Percentiles rank a stretch among this genome's conserved stretches.
These are phyloP conservation scores for Pinus albicaulis DNA, from an alignment of 75 land plant genomes.

Conservation along the genomic window DNA sequence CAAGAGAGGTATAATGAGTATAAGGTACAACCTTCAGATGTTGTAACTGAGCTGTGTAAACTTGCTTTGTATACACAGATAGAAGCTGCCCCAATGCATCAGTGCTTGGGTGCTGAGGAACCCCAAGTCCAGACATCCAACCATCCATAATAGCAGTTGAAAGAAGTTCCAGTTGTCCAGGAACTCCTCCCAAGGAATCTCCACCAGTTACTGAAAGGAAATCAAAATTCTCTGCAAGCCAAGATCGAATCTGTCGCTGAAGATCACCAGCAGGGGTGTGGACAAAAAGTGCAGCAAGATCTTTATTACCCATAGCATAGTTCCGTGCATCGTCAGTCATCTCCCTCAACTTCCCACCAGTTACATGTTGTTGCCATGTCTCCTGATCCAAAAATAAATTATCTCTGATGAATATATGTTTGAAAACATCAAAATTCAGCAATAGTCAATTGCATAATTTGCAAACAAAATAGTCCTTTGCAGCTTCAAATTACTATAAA, in stretches of 20 bases:
- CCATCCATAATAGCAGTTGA: conserved; percentile 55
- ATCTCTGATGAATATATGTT: background rate
- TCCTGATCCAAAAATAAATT: conserved; percentile 15
- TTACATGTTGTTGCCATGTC: conserved; percentile 38
- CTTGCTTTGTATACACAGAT: conserved; percentile 49
- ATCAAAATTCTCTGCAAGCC: conserved; percentile 53
- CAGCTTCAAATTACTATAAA: no score
- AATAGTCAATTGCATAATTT: background rate
- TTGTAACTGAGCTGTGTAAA: conserved; percentile 44
- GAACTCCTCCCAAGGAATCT: conserved; percentile 24
- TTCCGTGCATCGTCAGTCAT: conserved; percentile 42
- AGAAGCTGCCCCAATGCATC: conserved; percentile 49
- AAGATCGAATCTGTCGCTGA: conserved; percentile 46
- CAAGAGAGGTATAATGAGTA: background rate
- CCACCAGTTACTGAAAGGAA: conserved; percentile 42
- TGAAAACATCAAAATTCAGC: background rate
- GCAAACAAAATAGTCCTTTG: background rate
- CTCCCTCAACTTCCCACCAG: conserved; percentile 43
- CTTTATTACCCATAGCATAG: conserved; percentile 44
- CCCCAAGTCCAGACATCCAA: conserved; percentile 56
- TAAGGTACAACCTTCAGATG: conserved; percentile 32
- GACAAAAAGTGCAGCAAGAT: conserved; percentile 45
- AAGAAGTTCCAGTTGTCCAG: conserved; percentile 38
- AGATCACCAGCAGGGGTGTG: conserved; percentile 57
- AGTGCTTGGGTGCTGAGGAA: conserved; percentile 39